These are phyloP conservation scores for Candida vaughaniae DNA, from an alignment of 805 yeast genomes.

Conservation along the genomic window DNA sequence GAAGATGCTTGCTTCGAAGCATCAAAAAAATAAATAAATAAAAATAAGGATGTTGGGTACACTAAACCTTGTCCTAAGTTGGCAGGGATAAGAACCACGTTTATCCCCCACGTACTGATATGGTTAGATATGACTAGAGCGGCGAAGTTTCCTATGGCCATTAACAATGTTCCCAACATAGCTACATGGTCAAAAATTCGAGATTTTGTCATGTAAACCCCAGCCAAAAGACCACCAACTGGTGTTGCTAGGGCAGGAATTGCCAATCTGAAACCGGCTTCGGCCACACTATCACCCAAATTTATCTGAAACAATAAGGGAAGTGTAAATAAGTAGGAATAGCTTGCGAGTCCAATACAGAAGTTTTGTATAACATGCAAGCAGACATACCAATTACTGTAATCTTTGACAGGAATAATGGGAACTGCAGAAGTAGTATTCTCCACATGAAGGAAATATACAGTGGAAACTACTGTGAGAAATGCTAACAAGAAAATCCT, in stretches of 20 bases:
- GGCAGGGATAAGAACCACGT: constrained; percentile 30
- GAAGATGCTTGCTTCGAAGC: constrained; percentile 35
- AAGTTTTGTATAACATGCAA: constrained; percentile 28
- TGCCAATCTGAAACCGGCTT: constrained; percentile 41
- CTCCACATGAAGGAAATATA: constrained; percentile 20
- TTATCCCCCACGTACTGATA: constrained; percentile 24
- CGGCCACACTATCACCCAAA: constrained; percentile 37
- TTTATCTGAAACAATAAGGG: constrained; percentile 44
- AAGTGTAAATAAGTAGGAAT: constrained; percentile 40
- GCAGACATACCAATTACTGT: constrained; percentile 21
- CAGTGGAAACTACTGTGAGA: constrained; percentile 14
- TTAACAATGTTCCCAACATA: constrained; percentile 29
- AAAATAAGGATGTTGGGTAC: constrained; percentile 35
- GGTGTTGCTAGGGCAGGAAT: constrained; percentile 43
- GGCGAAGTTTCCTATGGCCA: constrained; percentile 35
- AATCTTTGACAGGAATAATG: constrained; percentile 30
- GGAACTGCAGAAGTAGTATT: constrained; percentile 24
- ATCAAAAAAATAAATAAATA: constrained; percentile 34
- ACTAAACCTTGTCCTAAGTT: constrained; percentile 40
- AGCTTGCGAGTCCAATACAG: constrained; percentile 37
- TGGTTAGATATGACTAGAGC: constrained; percentile 21
- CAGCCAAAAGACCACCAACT: constrained; percentile 42
- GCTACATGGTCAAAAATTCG: constrained; percentile 25
- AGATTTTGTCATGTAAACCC: constrained; percentile 34
- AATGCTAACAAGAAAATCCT: constrained; percentile 9